Percentiles rank a stretch among this genome's conserved stretches.
phyloP scores from a whole-genome alignment of 192 early-diverging fungal species.

The Podila epigama region DNA sequence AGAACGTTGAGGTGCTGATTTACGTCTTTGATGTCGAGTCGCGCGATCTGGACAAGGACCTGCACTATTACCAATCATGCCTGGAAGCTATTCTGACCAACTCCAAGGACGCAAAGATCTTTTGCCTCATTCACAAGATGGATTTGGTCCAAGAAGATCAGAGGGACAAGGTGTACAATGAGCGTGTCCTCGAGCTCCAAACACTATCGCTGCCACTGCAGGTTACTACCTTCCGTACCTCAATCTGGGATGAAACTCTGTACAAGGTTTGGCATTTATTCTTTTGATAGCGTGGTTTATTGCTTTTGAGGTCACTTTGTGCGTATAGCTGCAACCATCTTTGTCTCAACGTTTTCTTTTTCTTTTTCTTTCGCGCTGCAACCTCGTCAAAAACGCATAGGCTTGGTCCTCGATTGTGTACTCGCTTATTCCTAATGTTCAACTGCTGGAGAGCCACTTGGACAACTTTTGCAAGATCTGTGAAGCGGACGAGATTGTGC shows the following conservation, averaged over 20 bases:
- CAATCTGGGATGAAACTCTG: conserved; percentile 94
- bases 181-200: conserved; percentile 70
- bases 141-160: conserved; percentile 86
- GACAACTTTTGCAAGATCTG: conserved; percentile 81
- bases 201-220: conserved; percentile 71
- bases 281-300: conserved; percentile 6
- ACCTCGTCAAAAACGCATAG: conserved; percentile 46
- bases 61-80: conserved; percentile 89
- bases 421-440: conserved; percentile 93
- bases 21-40: conserved; percentile 98
- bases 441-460: conserved; percentile 78
- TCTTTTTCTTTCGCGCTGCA: conserved; percentile 49
- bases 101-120: conserved; percentile 91
- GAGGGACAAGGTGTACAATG: conserved; percentile 76
- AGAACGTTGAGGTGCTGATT: conserved; percentile 98
- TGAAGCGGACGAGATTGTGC: conserved; percentile 93
- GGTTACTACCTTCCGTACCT: conserved; percentile 78
- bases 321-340: not conserved
- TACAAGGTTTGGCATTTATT: conserved; percentile 67
- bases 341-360: conserved; percentile 36
- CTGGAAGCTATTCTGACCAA: conserved; percentile 81
- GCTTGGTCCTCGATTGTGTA: conserved; percentile 99
- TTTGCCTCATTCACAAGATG: conserved; percentile 98
- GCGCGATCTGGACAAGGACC: conserved; percentile 89
- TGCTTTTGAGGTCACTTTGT: conserved; percentile 20